Percentiles rank a stretch among this genome's conserved stretches.
Conservation (phyloP, 1,139 yeast genomes). For the Blastobotrys apis region DNA sequence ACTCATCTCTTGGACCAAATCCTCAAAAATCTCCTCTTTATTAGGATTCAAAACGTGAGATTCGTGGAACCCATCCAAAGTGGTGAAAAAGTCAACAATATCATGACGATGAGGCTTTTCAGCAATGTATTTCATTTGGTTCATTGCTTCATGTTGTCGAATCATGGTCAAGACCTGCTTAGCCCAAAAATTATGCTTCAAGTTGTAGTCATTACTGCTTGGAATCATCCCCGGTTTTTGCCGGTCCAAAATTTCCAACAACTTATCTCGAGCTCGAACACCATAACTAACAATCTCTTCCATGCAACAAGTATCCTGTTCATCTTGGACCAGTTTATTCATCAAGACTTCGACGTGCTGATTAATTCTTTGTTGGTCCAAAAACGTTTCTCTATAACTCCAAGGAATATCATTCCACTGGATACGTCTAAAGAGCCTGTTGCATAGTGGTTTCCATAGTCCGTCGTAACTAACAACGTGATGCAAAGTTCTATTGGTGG, state of each 20-base stretch:
- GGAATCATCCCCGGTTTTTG: slow-evolving; percentile 8
- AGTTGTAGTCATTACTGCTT: not conserved
- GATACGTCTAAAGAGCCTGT: slow-evolving; percentile 8
- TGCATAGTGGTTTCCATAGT: slow-evolving; percentile 14
- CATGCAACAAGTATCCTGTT: not conserved
- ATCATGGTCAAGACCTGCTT: slow-evolving; percentile 10
- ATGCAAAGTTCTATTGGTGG: slow-evolving; percentile 4
- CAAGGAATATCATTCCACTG: slow-evolving; percentile 6
- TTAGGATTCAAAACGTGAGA: slow-evolving; percentile 13
- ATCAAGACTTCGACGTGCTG: slow-evolving; percentile 8
- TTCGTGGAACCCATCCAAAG: slow-evolving; percentile 13
- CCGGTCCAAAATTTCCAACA: slow-evolving; percentile 9
- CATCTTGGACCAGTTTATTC: slow-evolving; percentile 1
- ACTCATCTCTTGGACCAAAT: slow-evolving; percentile 6
- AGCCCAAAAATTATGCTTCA: slow-evolving; percentile 7
- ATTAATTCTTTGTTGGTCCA: slow-evolving; percentile 13
- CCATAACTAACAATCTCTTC: slow-evolving; percentile 10
- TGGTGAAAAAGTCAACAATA: slow-evolving; percentile 10
- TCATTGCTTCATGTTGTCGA: slow-evolving; percentile 10
- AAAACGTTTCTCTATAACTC: slow-evolving; percentile 7
- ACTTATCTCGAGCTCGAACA: slow-evolving; percentile 10
- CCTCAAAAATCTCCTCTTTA: slow-evolving; percentile 13
- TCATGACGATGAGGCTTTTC: not conserved
- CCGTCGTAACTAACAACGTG: slow-evolving; percentile 8
- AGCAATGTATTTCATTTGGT: slow-evolving; percentile 11